phyloP scores from a whole-genome alignment of 2,329 filamentous ascomycete genomes.

The Bertia moriformis region DNA sequence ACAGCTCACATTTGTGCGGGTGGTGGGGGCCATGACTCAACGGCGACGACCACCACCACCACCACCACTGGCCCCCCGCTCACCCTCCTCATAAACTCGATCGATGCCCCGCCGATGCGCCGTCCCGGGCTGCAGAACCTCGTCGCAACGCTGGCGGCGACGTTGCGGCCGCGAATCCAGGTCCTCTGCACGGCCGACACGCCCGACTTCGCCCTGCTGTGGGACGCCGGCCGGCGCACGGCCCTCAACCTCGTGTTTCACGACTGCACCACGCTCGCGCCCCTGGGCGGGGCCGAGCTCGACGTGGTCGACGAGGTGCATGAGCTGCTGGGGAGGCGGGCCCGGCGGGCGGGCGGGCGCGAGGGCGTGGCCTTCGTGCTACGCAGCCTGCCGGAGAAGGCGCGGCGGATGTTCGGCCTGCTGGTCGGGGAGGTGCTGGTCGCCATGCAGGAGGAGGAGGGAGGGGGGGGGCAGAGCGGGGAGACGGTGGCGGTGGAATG shows the following conservation, averaged over 20 bases:
- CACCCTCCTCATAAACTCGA: constrained; percentile 68
- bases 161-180: too few species aligned
- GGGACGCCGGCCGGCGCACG: constrained; percentile 74
- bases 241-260: constrained; percentile 81
- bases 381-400: constrained; percentile 81
- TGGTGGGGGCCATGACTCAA: too few species aligned
- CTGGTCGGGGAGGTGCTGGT: constrained; percentile 73
- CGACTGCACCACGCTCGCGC: constrained; percentile 78
- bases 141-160: constrained; percentile 60
- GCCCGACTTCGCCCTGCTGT: constrained; percentile 73
- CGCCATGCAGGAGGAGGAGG: constrained; percentile 46
- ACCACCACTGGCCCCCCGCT: constrained; percentile 30
- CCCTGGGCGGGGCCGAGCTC: constrained; percentile 53
- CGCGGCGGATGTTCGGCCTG: constrained; percentile 71
- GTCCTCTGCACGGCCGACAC: constrained; percentile 75
- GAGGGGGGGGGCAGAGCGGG: constrained; percentile 20
- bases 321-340: constrained; percentile 67
- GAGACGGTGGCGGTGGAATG: constrained; percentile 71
- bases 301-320: constrained; percentile 86
- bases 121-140: constrained; percentile 55
- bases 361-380: constrained; percentile 87
- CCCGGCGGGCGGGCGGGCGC: constrained; percentile 68
- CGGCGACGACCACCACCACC: constrained; percentile 15
- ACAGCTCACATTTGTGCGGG: constrained; percentile 42
- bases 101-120: constrained; percentile 68